Evolutionary conservation across 148 eudicot genomes (phyloP).

Genomic region (Nyssa sinensis): DNA sequence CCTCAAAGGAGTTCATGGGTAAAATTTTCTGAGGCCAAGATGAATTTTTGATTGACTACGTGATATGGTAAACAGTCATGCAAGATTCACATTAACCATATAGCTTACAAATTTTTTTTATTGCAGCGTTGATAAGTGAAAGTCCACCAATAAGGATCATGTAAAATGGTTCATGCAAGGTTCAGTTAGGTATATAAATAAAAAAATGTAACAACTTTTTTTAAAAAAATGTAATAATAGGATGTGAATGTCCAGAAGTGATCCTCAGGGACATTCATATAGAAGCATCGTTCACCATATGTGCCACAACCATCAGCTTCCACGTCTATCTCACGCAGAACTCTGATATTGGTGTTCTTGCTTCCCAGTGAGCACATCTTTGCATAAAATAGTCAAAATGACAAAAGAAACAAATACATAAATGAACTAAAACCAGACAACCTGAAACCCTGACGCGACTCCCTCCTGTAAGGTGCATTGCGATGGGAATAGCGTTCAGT

Average conservation of each 20-base stretch:
- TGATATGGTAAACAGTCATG: slow-evolving; percentile 1
- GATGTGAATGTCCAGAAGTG: neutral
- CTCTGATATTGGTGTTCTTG: slow-evolving; percentile 1
- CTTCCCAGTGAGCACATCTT: slow-evolving; percentile 12
- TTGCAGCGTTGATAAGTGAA: too few relatives aligned
- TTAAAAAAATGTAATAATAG: neutral
- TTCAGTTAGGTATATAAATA: too few relatives aligned
- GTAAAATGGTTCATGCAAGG: neutral
- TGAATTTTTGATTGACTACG: neutral
- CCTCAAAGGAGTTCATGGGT: neutral
- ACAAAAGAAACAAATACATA: slow-evolving; percentile 22
- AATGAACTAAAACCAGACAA: slow-evolving; percentile 46
- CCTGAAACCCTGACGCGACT: slow-evolving; percentile 90
- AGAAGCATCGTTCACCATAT: neutral
- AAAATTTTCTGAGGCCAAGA: neutral
- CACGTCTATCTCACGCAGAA: neutral
- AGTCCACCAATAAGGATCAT: neutral
- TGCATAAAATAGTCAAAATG: slow-evolving; percentile 13
- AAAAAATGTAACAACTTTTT: neutral
- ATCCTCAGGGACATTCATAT: neutral
- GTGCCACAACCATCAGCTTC: neutral
- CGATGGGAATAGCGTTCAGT: slow-evolving; percentile 75
- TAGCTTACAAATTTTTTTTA: neutral
- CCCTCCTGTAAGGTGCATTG: slow-evolving; percentile 95
- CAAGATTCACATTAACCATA: neutral